Percentiles rank a stretch among this genome's conserved stretches.
Conservation (phyloP, 306 rosid genomes). For the Calophaca sinica region DNA sequence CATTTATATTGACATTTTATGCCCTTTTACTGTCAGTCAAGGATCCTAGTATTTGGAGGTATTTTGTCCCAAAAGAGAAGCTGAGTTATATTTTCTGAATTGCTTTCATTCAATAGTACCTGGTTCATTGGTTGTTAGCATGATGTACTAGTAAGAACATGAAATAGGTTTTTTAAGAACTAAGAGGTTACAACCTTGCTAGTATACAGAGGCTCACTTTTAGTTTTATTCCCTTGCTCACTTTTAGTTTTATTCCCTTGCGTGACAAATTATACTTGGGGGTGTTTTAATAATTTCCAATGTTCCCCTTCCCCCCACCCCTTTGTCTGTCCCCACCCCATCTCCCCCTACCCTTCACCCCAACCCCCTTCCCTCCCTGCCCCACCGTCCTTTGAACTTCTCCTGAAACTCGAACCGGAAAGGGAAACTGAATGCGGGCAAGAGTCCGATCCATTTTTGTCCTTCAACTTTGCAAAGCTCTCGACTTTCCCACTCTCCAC, state of each 20-base stretch:
- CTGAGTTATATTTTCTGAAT: not conserved
- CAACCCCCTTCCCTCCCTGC: no score
- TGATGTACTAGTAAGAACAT: not conserved
- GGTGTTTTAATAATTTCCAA: no score
- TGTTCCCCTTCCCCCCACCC: no score
- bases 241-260: conserved; percentile 7
- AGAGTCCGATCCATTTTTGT: no score
- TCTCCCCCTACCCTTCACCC: no score
- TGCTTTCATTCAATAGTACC: conserved; percentile 35
- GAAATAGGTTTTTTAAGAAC: not conserved
- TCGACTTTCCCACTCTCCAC: no score
- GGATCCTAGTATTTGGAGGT: conserved; percentile 11
- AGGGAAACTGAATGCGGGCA: no score
- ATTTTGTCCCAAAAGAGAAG: not conserved
- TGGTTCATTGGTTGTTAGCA: conserved; percentile 23
- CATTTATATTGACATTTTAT: conserved; percentile 3
- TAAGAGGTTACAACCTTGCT: not conserved
- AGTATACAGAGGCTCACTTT: conserved; percentile 8
- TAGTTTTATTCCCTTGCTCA: conserved; percentile 1
- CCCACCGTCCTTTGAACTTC: no score
- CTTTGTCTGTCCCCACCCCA: no score
- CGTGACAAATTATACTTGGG: not conserved
- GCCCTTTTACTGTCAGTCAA: not conserved
- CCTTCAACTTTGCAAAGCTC: no score
- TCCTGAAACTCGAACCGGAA: no score